phyloP scores from a whole-genome alignment of 306 rosid species.

The Echinosophora koreensis region DNA sequence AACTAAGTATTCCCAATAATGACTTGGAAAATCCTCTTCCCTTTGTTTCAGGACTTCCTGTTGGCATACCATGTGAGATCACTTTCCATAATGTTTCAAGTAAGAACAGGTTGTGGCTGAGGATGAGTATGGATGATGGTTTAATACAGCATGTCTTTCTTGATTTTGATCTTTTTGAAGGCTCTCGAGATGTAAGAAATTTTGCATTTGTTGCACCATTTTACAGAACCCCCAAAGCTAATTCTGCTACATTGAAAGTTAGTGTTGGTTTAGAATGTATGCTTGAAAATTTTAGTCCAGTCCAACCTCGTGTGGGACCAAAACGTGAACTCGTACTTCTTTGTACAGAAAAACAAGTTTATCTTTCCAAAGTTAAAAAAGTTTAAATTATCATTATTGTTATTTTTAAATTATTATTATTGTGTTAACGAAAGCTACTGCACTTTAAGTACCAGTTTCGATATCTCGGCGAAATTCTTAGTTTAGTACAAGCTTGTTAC shows the following conservation, averaged over 20 bases:
- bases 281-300: constrained; percentile 53
- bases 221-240: constrained; percentile 69
- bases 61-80: constrained; percentile 74
- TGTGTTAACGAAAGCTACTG: neutral
- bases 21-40: constrained; percentile 59
- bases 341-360: constrained; percentile 69
- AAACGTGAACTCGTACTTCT: constrained; percentile 63
- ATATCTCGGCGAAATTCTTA: too few species aligned
- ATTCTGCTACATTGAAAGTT: constrained; percentile 54
- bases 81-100: constrained; percentile 61
- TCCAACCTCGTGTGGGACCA: constrained; percentile 65
- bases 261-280: constrained; percentile 68
- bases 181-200: constrained; percentile 50
- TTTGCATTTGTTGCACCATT: constrained; percentile 62
- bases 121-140: constrained; percentile 60
- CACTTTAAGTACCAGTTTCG: too few species aligned
- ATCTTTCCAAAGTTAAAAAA: constrained; percentile 54
- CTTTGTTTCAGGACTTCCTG: constrained; percentile 77
- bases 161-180: constrained; percentile 61
- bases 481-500: too few species aligned
- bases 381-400: neutral
- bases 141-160: constrained; percentile 60
- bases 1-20: constrained; percentile 61
- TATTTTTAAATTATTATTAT: neutral
- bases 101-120: constrained; percentile 69